Evolutionary conservation across 257 asterid genomes (phyloP), one percentile per base, ranked within the genome.

Genomic region (Vinca minor): DNA sequence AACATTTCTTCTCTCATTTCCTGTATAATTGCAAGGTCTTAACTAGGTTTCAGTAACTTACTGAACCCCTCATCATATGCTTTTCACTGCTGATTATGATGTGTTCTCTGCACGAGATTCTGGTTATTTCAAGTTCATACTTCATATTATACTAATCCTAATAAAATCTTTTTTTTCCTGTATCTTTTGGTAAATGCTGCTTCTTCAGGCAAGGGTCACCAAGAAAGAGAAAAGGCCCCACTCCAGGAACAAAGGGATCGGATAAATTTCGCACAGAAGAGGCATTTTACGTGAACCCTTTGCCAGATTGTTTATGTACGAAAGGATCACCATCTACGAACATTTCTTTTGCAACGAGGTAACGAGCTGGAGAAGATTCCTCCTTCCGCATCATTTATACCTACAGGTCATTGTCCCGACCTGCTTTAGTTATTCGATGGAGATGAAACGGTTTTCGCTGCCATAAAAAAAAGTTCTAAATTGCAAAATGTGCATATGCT

Each of bases 241-340:
- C 83, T 31, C 13, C 95, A 13, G 96, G 98, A 69, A 84, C 98
- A 4, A 91, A 85, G 77, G 98, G 98, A 32, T 83, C 32, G 0
- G 98, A 91, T 23, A 86, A 96, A 67, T 86, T 82, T 69, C 95
- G 98, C 13, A 78, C 96, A 1, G 98, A 91, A 69, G 98, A 91
- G 84, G 82, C 96, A 32, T 91, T 91, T 76, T 91, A 86, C 29
- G 95, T 83, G 76, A 91, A 91, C 67, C 96, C 98, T 60, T 73
- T 91, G 63, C 96, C 98, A 0, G 98, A 91, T 63, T 88, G 98
- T 76, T 78, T 91, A 49, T 91, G 98, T 78, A 88, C 70, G 62
- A 83, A 58, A 70, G 86, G 74, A 61, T 65, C 67, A 31, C 55
- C 59, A 36, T 48, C 28, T 65, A 31, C 35, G 10, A 79, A 68